Conservation (phyloP, 306 rosid species). For the Pyrus pyrifolia region DNA sequence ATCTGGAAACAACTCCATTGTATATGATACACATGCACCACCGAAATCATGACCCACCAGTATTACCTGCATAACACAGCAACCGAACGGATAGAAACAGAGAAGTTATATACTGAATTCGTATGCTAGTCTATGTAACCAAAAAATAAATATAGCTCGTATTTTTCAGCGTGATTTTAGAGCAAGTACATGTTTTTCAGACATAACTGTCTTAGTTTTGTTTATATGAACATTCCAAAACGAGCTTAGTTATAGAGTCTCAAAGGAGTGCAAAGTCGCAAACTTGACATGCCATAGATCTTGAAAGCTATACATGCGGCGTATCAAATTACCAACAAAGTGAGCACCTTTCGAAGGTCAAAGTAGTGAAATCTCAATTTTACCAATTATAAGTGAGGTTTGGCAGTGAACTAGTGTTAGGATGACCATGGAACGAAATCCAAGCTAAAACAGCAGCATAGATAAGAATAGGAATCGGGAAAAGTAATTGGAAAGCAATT, state of each 20-base stretch:
- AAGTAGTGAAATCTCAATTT: background rate
- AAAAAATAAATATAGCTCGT: background rate
- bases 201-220: background rate
- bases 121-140: background rate
- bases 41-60: constrained; percentile 98
- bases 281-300: background rate
- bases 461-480: background rate
- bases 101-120: constrained; percentile 1
- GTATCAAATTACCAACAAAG: background rate
- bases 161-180: background rate
- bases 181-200: background rate
- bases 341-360: background rate
- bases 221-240: background rate
- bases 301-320: background rate
- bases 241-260: background rate
- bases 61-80: constrained; percentile 56
- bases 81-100: background rate
- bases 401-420: background rate
- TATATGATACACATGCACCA: constrained; percentile 81
- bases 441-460: background rate
- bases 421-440: background rate
- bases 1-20: constrained; percentile 75
- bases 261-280: background rate
- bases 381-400: background rate
- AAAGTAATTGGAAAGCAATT: background rate